Percentiles rank a stretch among this genome's conserved stretches.
Evolutionary conservation across 139 green algal species (phyloP).

Genomic region (Auxenochlorella protothecoides): DNA sequence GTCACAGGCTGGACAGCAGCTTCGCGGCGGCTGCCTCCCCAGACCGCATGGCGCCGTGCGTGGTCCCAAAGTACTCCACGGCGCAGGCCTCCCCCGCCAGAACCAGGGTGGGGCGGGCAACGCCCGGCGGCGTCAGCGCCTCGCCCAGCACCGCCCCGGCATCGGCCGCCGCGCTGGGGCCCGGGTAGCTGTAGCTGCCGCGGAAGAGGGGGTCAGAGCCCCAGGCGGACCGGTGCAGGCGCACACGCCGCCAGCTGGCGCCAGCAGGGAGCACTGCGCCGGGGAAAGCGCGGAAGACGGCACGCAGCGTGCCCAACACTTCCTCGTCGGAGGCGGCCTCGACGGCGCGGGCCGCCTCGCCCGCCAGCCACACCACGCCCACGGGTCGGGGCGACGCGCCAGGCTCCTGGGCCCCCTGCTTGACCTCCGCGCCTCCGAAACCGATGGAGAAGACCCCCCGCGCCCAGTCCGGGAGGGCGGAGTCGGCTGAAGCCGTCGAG

Average conservation of each 20-base stretch:
- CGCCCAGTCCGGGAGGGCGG: not conserved
- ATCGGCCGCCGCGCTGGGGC: not conserved
- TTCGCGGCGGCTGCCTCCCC: too few relatives aligned
- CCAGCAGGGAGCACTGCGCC: not conserved
- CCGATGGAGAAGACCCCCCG: constrained; percentile 11
- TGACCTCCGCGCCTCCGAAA: constrained; percentile 20
- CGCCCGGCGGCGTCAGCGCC: constrained; percentile 8
- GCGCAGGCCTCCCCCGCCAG: constrained; percentile 15
- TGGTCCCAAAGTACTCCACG: constrained; percentile 18
- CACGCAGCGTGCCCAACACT: constrained; percentile 5
- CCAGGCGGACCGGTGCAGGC: constrained; percentile 24
- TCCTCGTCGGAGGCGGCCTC: constrained; percentile 9
- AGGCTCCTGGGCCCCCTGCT: not conserved
- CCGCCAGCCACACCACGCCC: constrained; percentile 2
- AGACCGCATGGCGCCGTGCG: constrained; percentile 4
- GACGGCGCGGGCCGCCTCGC: constrained; percentile 4
- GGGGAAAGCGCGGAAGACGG: not conserved
- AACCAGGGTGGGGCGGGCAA: constrained; percentile 2
- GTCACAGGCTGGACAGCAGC: too few relatives aligned
- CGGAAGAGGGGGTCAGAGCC: constrained; percentile 24
- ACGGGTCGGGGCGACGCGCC: not conserved
- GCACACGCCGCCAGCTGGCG: constrained; percentile 5
- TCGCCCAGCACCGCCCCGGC: constrained; percentile 18
- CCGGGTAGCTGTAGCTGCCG: constrained; percentile 37
- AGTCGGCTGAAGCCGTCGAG: not conserved